Conservation (phyloP, 306 rosid species). For the Prosopis cineraria region DNA sequence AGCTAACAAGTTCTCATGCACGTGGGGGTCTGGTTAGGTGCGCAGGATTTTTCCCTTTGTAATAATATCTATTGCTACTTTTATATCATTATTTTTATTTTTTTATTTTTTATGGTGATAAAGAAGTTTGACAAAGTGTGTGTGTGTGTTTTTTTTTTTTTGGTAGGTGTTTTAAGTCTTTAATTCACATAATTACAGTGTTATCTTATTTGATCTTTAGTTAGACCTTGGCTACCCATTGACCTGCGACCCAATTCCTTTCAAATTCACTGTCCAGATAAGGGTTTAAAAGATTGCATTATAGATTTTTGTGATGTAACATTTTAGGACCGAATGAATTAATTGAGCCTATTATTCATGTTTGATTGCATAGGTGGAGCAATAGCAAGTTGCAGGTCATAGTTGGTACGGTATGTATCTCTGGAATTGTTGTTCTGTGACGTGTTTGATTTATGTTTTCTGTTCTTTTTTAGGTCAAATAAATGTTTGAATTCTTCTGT, state of each 20-base stretch:
- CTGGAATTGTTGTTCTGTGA: conserved; percentile 16
- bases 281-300: neutral
- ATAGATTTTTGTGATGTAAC: conserved; percentile 16
- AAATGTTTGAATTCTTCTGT: conserved; percentile 14
- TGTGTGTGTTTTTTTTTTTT: too few relatives aligned
- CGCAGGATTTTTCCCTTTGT: too few relatives aligned
- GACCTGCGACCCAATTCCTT: neutral
- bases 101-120: too few relatives aligned
- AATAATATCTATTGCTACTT: too few relatives aligned
- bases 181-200: neutral
- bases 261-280: neutral
- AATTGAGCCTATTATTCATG: conserved; percentile 21
- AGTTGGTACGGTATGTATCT: conserved; percentile 83
- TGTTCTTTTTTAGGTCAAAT: neutral
- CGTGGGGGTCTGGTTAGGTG: too few relatives aligned
- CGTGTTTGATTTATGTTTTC: conserved; percentile 6
- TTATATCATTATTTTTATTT: too few relatives aligned
- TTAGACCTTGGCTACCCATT: neutral
- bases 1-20: too few relatives aligned
- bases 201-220: too few relatives aligned
- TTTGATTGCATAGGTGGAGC: conserved; percentile 78
- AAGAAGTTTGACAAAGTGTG: too few relatives aligned
- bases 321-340: conserved; percentile 19
- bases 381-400: conserved; percentile 81
- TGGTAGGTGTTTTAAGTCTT: too few relatives aligned